phyloP scores from a whole-genome alignment of 768 basidiomycete genomes.

The Cystobasidium ongulense region DNA sequence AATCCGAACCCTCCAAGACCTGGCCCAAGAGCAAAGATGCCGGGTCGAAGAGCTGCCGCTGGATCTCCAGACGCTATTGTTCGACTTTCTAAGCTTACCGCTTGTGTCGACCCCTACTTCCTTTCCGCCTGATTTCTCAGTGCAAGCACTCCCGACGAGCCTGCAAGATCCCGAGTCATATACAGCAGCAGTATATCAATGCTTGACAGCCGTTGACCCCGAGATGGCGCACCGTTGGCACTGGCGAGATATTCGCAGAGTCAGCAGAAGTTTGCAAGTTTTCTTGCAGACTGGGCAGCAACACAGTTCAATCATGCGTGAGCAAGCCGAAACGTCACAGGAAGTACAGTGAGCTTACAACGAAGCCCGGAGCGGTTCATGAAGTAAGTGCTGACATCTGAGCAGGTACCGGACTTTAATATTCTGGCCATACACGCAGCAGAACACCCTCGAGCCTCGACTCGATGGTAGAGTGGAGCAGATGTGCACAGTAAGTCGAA shows the following conservation, averaged over 20 bases:
- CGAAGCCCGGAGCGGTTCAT: neutral
- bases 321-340: slow-evolving; percentile 50
- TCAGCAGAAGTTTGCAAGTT: slow-evolving; percentile 67
- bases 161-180: slow-evolving; percentile 29
- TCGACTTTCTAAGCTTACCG: slow-evolving; percentile 37
- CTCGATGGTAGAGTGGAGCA: slow-evolving; percentile 72
- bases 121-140: slow-evolving; percentile 35
- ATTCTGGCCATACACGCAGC: slow-evolving; percentile 81
- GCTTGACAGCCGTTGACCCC: slow-evolving; percentile 65
- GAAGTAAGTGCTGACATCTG: neutral
- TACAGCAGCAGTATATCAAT: slow-evolving; percentile 50
- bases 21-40: neutral
- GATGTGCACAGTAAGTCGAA: slow-evolving; percentile 67
- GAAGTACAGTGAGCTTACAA: slow-evolving; percentile 27
- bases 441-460: slow-evolving; percentile 56
- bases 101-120: slow-evolving; percentile 31
- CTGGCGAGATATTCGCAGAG: slow-evolving; percentile 88
- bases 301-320: slow-evolving; percentile 60
- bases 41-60: slow-evolving; percentile 35
- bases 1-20: slow-evolving; percentile 30
- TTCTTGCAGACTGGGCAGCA: slow-evolving; percentile 61
- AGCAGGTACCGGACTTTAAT: slow-evolving; percentile 71
- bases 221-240: slow-evolving; percentile 77
- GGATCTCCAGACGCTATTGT: slow-evolving; percentile 38
- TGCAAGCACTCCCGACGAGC: slow-evolving; percentile 30